A percentile compares a stretch with the other conserved stretches of the same genome.
These are phyloP conservation scores for Daldinia concentrica DNA, from an alignment of 495 filamentous ascomycete species.

Conservation along the genomic window DNA sequence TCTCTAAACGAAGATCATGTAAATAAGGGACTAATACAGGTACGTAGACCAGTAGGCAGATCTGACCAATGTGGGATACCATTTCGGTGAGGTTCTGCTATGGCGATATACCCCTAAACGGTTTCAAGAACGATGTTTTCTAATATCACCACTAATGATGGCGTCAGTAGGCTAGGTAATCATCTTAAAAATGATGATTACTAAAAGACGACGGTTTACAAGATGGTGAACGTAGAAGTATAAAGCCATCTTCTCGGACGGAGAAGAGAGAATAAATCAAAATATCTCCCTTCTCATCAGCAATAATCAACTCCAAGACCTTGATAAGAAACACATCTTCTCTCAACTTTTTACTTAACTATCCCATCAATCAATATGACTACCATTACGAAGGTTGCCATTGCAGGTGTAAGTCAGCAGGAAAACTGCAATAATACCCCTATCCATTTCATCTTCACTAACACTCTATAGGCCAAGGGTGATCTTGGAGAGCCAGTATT, in stretches of 20 bases:
- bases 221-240: not conserved
- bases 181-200: not conserved
- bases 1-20: not conserved
- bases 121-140: not conserved
- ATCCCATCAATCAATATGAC: constrained; percentile 45
- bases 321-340: not conserved
- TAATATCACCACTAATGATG: not conserved
- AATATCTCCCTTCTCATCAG: not conserved
- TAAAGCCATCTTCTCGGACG: not conserved
- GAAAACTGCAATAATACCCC: not conserved
- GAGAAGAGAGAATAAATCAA: not conserved
- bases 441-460: not conserved
- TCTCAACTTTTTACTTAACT: not conserved
- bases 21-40: not conserved
- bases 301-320: not conserved
- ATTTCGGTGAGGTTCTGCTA: not conserved
- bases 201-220: not conserved
- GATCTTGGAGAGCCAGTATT: constrained; percentile 61
- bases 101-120: not conserved
- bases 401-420: constrained; percentile 51
- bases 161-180: not conserved
- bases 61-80: constrained; percentile 15
- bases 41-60: not conserved
- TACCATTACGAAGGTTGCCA: constrained; percentile 51
- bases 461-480: constrained; percentile 50